Conservation (phyloP, 371 early-diverging fungal species). For the Mortierella sp. region DNA sequence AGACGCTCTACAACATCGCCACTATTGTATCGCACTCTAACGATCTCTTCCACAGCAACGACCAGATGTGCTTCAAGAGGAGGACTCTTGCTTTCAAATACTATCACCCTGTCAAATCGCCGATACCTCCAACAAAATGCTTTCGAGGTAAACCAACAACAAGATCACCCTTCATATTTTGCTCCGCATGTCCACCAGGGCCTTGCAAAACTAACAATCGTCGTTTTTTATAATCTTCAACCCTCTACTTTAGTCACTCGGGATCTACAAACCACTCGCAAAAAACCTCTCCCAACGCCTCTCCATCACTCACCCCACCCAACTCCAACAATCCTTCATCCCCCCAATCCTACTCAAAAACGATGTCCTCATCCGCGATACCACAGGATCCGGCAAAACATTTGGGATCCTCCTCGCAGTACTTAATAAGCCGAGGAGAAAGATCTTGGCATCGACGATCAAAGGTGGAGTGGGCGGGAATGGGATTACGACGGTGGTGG, state of each 20-base stretch:
- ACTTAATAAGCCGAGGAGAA: conserved; percentile 59
- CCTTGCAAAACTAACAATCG: neutral
- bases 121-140: conserved; percentile 23
- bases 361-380: conserved; percentile 79
- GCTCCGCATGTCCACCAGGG: neutral
- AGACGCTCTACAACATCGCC: neutral
- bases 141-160: conserved; percentile 30
- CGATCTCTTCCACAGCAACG: neutral
- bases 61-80: neutral
- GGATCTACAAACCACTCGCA: conserved; percentile 63
- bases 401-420: conserved; percentile 76
- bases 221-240: neutral
- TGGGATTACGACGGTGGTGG: conserved; percentile 69
- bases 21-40: neutral
- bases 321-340: conserved; percentile 69
- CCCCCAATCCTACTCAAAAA: conserved; percentile 67
- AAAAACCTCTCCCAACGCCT: conserved; percentile 61
- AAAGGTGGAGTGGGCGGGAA: conserved; percentile 15
- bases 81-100: neutral
- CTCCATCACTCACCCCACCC: conserved; percentile 64
- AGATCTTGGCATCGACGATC: neutral
- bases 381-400: conserved; percentile 88
- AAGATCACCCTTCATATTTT: neutral
- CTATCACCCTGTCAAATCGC: neutral
- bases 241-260: conserved; percentile 60